Conservation (phyloP, 345 rosid species). For the Citrus australasica region DNA sequence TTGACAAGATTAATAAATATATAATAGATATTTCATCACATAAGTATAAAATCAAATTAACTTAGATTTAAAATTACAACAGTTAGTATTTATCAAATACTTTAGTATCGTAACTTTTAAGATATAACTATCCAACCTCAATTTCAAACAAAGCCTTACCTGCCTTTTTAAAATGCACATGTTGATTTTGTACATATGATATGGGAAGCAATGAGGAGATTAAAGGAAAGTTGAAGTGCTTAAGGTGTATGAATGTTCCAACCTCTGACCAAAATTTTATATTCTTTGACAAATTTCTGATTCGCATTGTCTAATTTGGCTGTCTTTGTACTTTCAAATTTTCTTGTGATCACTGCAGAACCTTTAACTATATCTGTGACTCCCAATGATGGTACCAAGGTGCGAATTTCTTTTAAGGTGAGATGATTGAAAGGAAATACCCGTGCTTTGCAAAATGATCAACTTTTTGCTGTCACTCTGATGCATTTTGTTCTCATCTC, state of each 20-base stretch:
- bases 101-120: no score
- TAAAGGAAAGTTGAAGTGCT: neutral
- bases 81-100: no score
- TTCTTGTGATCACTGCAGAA: slow-evolving; percentile 23
- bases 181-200: no score
- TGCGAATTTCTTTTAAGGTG: slow-evolving; percentile 57
- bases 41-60: no score
- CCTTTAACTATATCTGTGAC: slow-evolving; percentile 39
- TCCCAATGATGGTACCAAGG: slow-evolving; percentile 26
- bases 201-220: neutral
- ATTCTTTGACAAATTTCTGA: neutral
- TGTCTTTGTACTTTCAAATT: neutral
- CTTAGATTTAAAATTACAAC: no score
- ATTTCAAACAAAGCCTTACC: no score
- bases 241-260: neutral
- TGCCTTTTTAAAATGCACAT: no score
- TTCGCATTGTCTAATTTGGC: neutral
- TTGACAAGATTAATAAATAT: no score
- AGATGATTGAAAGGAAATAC: slow-evolving; percentile 1
- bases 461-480: neutral
- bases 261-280: neutral
- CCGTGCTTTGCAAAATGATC: neutral
- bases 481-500: neutral
- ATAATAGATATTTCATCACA: no score
- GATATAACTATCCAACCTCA: no score